These are phyloP conservation scores for Cetraspora pellucida DNA, from an alignment of 192 early-diverging fungal genomes.

Conservation along the genomic window DNA sequence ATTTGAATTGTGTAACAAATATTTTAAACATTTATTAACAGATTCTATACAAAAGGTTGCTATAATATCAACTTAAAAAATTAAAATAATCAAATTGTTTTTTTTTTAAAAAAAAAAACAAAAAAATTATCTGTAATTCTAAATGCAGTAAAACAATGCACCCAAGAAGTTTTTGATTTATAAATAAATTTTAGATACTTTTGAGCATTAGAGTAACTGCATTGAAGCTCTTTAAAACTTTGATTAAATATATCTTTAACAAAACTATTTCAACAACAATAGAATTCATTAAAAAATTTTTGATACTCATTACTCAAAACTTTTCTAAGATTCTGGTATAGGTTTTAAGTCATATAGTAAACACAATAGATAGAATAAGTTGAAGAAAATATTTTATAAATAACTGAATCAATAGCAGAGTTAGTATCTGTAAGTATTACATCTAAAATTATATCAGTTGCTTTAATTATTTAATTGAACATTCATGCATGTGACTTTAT, in stretches of 20 bases:
- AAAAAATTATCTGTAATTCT: background rate
- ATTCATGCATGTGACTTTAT: background rate
- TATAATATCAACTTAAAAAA: too few relatives aligned
- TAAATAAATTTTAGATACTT: background rate
- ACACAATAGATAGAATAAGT: background rate
- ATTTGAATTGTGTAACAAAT: background rate
- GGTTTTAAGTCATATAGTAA: background rate
- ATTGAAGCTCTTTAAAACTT: background rate
- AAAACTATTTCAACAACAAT: background rate
- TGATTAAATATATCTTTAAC: background rate
- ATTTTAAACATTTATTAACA: background rate
- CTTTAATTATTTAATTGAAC: background rate
- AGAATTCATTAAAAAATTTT: constrained; percentile 1
- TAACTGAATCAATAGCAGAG: background rate
- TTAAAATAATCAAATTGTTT: too few relatives aligned
- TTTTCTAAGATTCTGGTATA: background rate
- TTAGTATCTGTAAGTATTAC: background rate
- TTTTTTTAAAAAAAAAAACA: too few relatives aligned
- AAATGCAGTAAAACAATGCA: background rate
- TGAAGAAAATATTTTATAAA: background rate
- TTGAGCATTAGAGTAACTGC: background rate
- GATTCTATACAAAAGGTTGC: background rate
- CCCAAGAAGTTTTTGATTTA: background rate
- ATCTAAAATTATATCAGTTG: background rate
- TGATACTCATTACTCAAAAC: background rate